Percentiles rank a stretch among this genome's conserved stretches.
These are phyloP conservation scores for Climacium dendroides DNA, from an alignment of 225 moss, liverwort and hornwort species.

Conservation along the genomic window DNA sequence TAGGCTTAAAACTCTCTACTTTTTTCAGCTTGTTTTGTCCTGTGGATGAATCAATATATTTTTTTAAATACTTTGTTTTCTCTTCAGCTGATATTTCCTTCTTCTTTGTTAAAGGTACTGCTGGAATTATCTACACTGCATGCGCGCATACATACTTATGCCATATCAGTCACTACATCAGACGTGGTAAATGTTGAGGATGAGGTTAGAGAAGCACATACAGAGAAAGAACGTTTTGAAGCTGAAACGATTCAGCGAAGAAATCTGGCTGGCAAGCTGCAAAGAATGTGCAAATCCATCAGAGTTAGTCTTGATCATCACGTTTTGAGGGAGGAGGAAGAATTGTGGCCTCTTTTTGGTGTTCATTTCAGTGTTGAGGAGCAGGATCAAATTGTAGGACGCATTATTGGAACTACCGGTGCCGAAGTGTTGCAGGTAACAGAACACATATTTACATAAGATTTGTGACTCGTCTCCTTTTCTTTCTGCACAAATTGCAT, in stretches of 20 bases:
- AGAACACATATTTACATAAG: neutral
- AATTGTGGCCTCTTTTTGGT: slow-evolving; percentile 92
- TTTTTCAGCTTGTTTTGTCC: neutral
- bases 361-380: slow-evolving; percentile 94
- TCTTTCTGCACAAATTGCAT: neutral
- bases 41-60: neutral
- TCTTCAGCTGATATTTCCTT: neutral
- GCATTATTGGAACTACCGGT: slow-evolving; percentile 95
- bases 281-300: slow-evolving; percentile 97
- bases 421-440: slow-evolving; percentile 74
- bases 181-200: neutral
- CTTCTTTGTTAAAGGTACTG: slow-evolving; percentile 18
- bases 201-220: neutral
- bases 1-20: neutral
- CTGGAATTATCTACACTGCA: slow-evolving; percentile 45
- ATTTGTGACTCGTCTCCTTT: neutral
- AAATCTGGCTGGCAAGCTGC: slow-evolving; percentile 79
- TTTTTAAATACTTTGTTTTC: neutral
- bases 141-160: slow-evolving; percentile 24
- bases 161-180: neutral
- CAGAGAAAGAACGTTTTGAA: slow-evolving; percentile 1
- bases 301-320: slow-evolving; percentile 95
- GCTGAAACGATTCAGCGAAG: slow-evolving; percentile 32
- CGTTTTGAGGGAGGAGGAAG: slow-evolving; percentile 93
- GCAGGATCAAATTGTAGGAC: slow-evolving; percentile 91